These are phyloP conservation scores for Syzygium malaccense DNA, from an alignment of 441 rosid genomes.

Conservation along the genomic window DNA sequence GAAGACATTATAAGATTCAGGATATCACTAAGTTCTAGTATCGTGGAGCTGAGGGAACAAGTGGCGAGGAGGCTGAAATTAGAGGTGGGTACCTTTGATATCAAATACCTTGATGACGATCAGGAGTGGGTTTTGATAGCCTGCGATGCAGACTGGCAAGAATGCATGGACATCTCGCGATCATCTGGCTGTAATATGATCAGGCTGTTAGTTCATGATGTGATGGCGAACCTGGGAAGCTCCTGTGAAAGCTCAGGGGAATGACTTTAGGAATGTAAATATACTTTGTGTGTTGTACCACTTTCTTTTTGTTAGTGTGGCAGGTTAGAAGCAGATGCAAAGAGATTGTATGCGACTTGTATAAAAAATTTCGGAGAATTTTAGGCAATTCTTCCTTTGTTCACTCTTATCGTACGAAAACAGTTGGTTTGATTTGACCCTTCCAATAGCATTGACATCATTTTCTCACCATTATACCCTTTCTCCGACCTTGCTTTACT, in stretches of 20 bases:
- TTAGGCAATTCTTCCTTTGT: background rate
- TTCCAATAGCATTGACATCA: background rate
- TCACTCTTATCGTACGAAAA: background rate
- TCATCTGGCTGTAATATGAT: slow-evolving; percentile 52
- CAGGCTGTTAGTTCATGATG: slow-evolving; percentile 64
- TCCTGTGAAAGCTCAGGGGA: slow-evolving; percentile 85
- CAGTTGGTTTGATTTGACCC: background rate
- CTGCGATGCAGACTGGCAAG: slow-evolving; percentile 75
- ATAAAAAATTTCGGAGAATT: background rate
- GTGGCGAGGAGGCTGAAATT: slow-evolving; percentile 83
- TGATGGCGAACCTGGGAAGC: slow-evolving; percentile 56
- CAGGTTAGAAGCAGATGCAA: background rate
- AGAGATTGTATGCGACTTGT: background rate
- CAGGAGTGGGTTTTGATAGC: slow-evolving; percentile 78
- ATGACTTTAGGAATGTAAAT: slow-evolving; percentile 7
- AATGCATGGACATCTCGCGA: slow-evolving; percentile 67
- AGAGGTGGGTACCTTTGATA: slow-evolving; percentile 66
- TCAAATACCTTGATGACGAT: slow-evolving; percentile 84
- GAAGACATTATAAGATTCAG: slow-evolving; percentile 83
- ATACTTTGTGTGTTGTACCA: background rate
- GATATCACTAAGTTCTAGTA: slow-evolving; percentile 33
- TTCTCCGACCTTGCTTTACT: background rate
- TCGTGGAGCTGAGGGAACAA: slow-evolving; percentile 60
- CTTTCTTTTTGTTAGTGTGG: background rate
- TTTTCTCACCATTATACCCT: background rate